phyloP scores from a whole-genome alignment of 768 basidiomycete species.

The Suillus paluster region DNA sequence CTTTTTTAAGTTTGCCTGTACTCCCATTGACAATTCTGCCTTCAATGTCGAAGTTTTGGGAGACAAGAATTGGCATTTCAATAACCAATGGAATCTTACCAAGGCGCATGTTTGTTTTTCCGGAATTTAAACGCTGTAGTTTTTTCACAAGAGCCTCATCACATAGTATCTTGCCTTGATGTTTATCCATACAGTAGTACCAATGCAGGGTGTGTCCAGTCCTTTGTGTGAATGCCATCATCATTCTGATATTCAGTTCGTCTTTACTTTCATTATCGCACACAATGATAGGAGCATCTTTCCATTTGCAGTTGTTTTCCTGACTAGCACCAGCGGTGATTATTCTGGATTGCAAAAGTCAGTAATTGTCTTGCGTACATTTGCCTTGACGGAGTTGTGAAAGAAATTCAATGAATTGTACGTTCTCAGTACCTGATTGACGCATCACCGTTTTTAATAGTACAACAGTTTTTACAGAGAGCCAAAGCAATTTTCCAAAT shows the following conservation, averaged over 20 bases:
- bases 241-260: slow-evolving; percentile 35
- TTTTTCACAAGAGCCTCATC: slow-evolving; percentile 13
- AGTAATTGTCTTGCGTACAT: slow-evolving; percentile 31
- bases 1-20: slow-evolving; percentile 19
- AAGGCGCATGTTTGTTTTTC: slow-evolving; percentile 19
- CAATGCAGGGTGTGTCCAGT: background rate
- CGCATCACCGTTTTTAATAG: slow-evolving; percentile 30
- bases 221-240: slow-evolving; percentile 7
- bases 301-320: slow-evolving; percentile 22
- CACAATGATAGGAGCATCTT: slow-evolving; percentile 39
- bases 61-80: slow-evolving; percentile 46
- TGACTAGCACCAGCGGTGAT: slow-evolving; percentile 12
- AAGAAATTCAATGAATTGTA: slow-evolving; percentile 21
- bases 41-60: slow-evolving; percentile 42
- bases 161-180: slow-evolving; percentile 10
- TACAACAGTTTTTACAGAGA: slow-evolving; percentile 34
- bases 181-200: slow-evolving; percentile 34
- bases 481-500: slow-evolving; percentile 40
- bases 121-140: slow-evolving; percentile 24
- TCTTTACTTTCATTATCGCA: slow-evolving; percentile 42
- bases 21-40: slow-evolving; percentile 43
- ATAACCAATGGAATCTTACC: slow-evolving; percentile 36
- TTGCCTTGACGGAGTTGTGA: slow-evolving; percentile 28
- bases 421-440: slow-evolving; percentile 28
- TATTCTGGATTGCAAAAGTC: slow-evolving; percentile 19